Percentiles rank a stretch among this genome's conserved stretches.
phyloP scores from a whole-genome alignment of 208 protist genomes.

The Balamuthia mandrillaris region DNA sequence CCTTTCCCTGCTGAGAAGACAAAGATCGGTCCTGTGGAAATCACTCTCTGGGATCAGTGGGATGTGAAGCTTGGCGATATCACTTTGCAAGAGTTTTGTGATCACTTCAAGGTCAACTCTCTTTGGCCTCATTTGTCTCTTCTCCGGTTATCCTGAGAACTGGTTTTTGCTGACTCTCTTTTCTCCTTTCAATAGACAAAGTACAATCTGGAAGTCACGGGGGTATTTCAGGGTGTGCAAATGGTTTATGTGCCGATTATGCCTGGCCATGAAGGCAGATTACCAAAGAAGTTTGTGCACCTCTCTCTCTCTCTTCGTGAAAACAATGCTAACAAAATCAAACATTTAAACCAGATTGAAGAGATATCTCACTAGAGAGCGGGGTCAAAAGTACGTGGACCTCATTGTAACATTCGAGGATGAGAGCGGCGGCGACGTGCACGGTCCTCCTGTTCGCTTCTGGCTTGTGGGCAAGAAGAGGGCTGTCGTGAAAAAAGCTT shows the following conservation, averaged over 20 bases:
- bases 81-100: constrained; percentile 86
- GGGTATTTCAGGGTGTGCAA: constrained; percentile 74
- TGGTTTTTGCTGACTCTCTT: not conserved
- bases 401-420: constrained; percentile 49
- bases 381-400: constrained; percentile 37
- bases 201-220: constrained; percentile 87
- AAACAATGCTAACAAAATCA: not conserved
- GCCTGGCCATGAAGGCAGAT: constrained; percentile 46
- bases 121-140: no score
- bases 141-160: not conserved
- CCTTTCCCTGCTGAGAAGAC: constrained; percentile 73
- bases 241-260: constrained; percentile 70
- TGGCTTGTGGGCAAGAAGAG: constrained; percentile 20
- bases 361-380: not conserved
- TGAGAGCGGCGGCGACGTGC: constrained; percentile 40
- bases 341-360: not conserved
- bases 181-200: constrained; percentile 60
- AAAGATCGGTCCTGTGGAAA: constrained; percentile 72
- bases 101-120: constrained; percentile 67
- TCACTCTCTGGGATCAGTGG: constrained; percentile 94
- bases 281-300: constrained; percentile 28
- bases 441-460: constrained; percentile 47
- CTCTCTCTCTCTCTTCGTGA: not conserved
- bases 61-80: constrained; percentile 91
- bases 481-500: not conserved